phyloP scores from a whole-genome alignment of 73 alveolate species.

The Tetrahymena borealis region DNA sequence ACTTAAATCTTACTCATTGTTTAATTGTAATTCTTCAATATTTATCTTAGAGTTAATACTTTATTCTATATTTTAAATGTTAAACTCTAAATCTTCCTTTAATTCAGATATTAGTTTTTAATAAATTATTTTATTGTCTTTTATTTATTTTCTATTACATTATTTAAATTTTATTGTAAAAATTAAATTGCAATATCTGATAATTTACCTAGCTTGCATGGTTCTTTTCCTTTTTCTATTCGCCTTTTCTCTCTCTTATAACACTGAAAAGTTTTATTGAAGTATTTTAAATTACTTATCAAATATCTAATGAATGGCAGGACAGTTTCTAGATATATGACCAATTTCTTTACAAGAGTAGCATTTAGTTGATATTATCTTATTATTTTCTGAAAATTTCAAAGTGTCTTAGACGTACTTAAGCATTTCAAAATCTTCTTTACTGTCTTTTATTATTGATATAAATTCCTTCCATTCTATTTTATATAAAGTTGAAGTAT shows the following conservation, averaged over 20 bases:
- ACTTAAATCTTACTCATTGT: too few species aligned
- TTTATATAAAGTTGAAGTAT: constrained; percentile 4
- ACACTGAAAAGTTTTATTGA: not conserved
- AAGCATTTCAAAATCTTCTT: constrained; percentile 21
- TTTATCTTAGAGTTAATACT: too few species aligned
- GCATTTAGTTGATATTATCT: not conserved
- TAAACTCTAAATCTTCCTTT: too few species aligned
- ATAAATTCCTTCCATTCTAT: constrained; percentile 7
- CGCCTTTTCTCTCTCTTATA: not conserved
- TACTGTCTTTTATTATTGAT: not conserved
- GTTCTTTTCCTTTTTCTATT: not conserved
- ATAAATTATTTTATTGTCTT: too few species aligned
- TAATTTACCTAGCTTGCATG: too few species aligned
- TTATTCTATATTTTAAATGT: too few species aligned
- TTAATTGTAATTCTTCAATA: too few species aligned
- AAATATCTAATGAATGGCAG: not conserved
- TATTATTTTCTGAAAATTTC: not conserved
- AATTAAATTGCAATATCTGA: too few species aligned
- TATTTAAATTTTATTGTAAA: too few species aligned
- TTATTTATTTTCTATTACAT: too few species aligned
- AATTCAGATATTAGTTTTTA: too few species aligned
- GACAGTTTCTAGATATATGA: not conserved
- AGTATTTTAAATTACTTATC: not conserved
- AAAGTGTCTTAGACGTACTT: not conserved
- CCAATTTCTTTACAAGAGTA: not conserved